Conservation (phyloP, 2,329 filamentous ascomycete species). For the Didymella lethalis region DNA sequence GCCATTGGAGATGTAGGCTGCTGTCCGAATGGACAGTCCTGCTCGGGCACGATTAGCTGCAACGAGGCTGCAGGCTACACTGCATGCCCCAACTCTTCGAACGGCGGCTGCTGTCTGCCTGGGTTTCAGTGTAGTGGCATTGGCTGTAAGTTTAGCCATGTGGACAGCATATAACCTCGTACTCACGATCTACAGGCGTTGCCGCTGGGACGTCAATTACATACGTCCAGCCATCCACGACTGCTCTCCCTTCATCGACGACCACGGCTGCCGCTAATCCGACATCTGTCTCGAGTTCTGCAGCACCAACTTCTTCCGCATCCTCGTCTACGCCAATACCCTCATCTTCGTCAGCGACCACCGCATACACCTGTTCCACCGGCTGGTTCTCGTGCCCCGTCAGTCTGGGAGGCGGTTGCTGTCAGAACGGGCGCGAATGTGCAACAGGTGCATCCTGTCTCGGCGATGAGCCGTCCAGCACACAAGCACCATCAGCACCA, state of each 20-base stretch:
- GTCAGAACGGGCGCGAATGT: conserved; percentile 56
- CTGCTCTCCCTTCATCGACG: conserved; percentile 40
- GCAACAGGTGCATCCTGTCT: conserved; percentile 52
- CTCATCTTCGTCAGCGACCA: conserved; percentile 24
- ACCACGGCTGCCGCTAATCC: conserved; percentile 47
- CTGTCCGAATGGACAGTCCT: conserved; percentile 71
- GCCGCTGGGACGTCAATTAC: conserved; percentile 41
- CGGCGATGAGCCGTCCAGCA: conserved; percentile 43
- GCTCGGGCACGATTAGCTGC: conserved; percentile 71
- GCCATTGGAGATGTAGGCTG: conserved; percentile 75
- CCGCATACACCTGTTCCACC: conserved; percentile 54
- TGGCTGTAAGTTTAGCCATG: conserved; percentile 66
- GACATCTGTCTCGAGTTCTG: conserved; percentile 29
- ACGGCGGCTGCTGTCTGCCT: conserved; percentile 78
- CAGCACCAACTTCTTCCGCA: conserved; percentile 22
- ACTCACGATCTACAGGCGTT: conserved; percentile 35
- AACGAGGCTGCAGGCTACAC: conserved; percentile 64
- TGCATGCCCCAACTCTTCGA: conserved; percentile 69
- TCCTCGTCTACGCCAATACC: conserved; percentile 26
- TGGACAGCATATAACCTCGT: neutral
- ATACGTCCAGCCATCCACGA: conserved; percentile 43
- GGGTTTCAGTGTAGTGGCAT: conserved; percentile 73
- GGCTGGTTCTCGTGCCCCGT: conserved; percentile 57
- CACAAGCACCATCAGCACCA: conserved; percentile 51
- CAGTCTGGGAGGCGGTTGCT: conserved; percentile 59